These are phyloP conservation scores for Durotheca rogersii DNA, from an alignment of 495 filamentous ascomycete species.

Conservation along the genomic window DNA sequence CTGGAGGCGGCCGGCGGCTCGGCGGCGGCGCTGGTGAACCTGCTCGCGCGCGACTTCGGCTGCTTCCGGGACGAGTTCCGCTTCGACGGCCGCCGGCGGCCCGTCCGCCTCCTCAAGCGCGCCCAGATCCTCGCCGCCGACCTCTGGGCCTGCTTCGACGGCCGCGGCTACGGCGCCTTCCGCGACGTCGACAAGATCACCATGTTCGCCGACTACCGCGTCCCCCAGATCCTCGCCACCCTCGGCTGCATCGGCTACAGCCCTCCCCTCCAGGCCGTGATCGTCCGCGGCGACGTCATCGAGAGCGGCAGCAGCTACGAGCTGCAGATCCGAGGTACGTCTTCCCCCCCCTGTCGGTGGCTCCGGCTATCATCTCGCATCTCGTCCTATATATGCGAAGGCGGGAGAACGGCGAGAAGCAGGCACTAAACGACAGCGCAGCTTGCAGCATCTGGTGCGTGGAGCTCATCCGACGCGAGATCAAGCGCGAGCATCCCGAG, in stretches of 20 bases:
- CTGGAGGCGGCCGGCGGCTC: conserved; percentile 75
- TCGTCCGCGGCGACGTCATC: conserved; percentile 62
- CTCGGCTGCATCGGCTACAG: conserved; percentile 83
- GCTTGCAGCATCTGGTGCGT: conserved; percentile 91
- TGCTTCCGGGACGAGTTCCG: conserved; percentile 81
- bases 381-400: no score
- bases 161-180: conserved; percentile 77
- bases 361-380: no score
- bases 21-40: conserved; percentile 78
- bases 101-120: conserved; percentile 82
- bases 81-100: conserved; percentile 67
- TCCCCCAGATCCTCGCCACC: conserved; percentile 88
- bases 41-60: conserved; percentile 73
- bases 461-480: conserved; percentile 85
- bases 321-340: conserved; percentile 75
- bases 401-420: no score
- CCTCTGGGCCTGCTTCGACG: conserved; percentile 91
- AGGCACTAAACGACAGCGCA: conserved; percentile 18
- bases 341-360: no score
- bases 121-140: conserved; percentile 96
- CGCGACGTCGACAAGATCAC: conserved; percentile 91
- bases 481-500: conserved; percentile 68
- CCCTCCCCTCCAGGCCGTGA: conserved; percentile 69
- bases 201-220: conserved; percentile 98
- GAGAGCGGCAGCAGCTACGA: conserved; percentile 78